Base-by-base conservation (phyloP, 73 alveolate species). In the Paramecium bursaria region DNA sequence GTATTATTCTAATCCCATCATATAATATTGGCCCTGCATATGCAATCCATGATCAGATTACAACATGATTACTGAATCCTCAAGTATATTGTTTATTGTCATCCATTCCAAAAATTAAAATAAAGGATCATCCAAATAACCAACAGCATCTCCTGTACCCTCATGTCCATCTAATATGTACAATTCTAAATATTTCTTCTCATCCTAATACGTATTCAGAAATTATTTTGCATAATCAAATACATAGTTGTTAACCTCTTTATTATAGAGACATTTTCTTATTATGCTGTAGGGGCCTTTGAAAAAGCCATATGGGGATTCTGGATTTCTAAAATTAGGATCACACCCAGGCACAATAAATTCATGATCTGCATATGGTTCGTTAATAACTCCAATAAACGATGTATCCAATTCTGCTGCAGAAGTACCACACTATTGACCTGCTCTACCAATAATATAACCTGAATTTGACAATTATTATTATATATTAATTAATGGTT, bases 121-220 rank as follows among this genome's bases (percentile, higher is more conserved):
- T 49, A 88, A 17, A 52, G 94, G 94, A 48, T 88, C 91, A 88
- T 88, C 94, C 19, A 88, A 85, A 80, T 88, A 75, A 54, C 82
- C 48, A 7, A 88, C 35, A 26, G 80, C 94, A 75, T 88, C 94
- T 73, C 74, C 80, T 29, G 91, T 85, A 26, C 91, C 86, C 49
- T 88, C 94, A 74, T 88, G 94, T 11, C 91, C 94, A 46, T 88
- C 94, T 74, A 76, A 85, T 47, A 89, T 82, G 48, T 73, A 90
- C 25, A 89, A 7, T 74, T 91, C 87, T 30, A 89, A 85, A 54
- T 75, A 89, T 85, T 85, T 89, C 26, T 25, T 74, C 73, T 73
- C 85, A 85, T 89, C 90, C 1, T 88, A 67, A 74, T 89, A 89
- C 11, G 91, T 82, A 14, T 73, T 86, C 86, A 87, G 74, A 74